These are phyloP conservation scores for Fusarium nisikadoi DNA, from an alignment of 2,329 filamentous ascomycete species.

Conservation along the genomic window DNA sequence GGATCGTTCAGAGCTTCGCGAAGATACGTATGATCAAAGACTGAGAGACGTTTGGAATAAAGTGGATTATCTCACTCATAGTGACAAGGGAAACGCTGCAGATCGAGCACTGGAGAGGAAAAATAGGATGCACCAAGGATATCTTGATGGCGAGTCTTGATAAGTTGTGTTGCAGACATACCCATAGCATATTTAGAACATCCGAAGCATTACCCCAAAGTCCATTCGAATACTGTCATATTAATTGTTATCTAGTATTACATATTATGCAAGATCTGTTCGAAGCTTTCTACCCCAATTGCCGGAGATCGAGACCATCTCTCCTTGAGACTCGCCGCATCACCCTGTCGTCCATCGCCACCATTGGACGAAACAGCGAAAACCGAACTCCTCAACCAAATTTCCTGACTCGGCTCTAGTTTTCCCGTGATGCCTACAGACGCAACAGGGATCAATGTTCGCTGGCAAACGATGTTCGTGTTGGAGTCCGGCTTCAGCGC, in stretches of 20 bases:
- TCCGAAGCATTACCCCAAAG: too few relatives aligned
- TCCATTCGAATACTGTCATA: accelerated
- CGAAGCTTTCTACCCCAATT: neutral
- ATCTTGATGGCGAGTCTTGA: neutral
- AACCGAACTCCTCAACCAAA: neutral
- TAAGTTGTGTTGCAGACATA: neutral
- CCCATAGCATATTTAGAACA: neutral
- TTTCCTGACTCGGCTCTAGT: neutral
- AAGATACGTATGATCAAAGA: neutral
- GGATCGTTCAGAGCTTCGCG: neutral
- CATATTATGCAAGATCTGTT: neutral
- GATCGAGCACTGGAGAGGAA: neutral
- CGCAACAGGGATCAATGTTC: constrained; percentile 28
- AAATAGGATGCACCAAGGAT: neutral
- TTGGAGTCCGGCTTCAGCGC: constrained; percentile 36
- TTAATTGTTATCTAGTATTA: neutral
- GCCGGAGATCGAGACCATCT: constrained; percentile 10
- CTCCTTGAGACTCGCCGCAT: neutral
- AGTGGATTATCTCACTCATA: neutral
- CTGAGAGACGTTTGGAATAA: neutral
- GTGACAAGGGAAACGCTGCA: neutral
- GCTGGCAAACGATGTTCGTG: constrained; percentile 28
- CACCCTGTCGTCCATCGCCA: accelerated
- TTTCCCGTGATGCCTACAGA: neutral
- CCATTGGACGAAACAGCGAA: constrained; percentile 18